These are phyloP conservation scores for Blastobotrys illinoisensis DNA, from an alignment of 1,139 yeast genomes.

Conservation along the genomic window DNA sequence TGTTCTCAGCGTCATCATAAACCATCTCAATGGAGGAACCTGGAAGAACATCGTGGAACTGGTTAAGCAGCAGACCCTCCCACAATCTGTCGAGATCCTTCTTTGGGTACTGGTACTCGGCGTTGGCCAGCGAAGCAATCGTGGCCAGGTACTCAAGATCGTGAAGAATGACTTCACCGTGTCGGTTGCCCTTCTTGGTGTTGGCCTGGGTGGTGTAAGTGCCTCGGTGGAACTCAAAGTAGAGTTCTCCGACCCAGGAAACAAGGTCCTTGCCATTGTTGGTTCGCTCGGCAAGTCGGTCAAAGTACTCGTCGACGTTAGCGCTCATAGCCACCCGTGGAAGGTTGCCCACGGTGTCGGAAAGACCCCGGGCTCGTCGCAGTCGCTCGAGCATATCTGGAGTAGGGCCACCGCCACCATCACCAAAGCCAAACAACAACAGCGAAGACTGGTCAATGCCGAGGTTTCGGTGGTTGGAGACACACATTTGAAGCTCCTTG, in stretches of 20 bases:
- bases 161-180: constrained; percentile 67
- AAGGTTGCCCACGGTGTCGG: constrained; percentile 69
- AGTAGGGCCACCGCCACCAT: constrained; percentile 98
- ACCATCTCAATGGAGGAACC: constrained; percentile 97
- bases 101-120: constrained; percentile 63
- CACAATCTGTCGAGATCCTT: constrained; percentile 64
- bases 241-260: constrained; percentile 89
- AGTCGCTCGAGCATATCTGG: constrained; percentile 88
- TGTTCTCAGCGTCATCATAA: constrained; percentile 83
- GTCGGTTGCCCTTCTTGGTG: constrained; percentile 68
- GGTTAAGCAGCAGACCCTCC: constrained; percentile 85
- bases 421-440: constrained; percentile 86
- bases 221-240: constrained; percentile 94
- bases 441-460: constrained; percentile 70
- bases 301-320: constrained; percentile 73
- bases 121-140: constrained; percentile 51
- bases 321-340: constrained; percentile 77
- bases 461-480: constrained; percentile 72
- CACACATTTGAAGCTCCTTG: constrained; percentile 81
- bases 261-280: constrained; percentile 64
- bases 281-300: constrained; percentile 55
- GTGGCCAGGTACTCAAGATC: constrained; percentile 84
- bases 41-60: constrained; percentile 94
- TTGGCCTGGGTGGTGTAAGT: constrained; percentile 91
- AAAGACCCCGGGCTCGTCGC: constrained; percentile 82